Conservation (phyloP, 192 early-diverging fungal genomes). For the Coemansia sp. region DNA sequence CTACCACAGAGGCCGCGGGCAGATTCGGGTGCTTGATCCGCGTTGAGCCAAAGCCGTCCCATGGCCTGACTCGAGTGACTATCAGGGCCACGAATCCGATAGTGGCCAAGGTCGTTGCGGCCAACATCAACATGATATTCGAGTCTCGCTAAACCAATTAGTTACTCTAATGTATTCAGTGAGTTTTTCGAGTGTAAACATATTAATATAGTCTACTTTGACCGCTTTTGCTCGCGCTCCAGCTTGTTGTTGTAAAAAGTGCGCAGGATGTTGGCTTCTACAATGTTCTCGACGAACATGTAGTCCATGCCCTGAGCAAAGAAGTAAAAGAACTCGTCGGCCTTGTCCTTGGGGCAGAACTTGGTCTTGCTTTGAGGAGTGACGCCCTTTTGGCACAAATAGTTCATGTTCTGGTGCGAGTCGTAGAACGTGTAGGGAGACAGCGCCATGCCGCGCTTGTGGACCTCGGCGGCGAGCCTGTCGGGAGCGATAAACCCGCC, state of each 20-base stretch:
- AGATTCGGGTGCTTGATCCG: constrained; percentile 89
- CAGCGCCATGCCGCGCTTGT: constrained; percentile 26
- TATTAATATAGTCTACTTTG: neutral
- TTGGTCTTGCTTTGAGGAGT: neutral
- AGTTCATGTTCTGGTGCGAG: constrained; percentile 35
- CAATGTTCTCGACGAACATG: constrained; percentile 49
- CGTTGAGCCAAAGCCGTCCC: constrained; percentile 79
- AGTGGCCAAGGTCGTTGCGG: constrained; percentile 55
- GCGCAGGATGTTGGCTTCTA: constrained; percentile 23
- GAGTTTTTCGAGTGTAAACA: too few relatives aligned
- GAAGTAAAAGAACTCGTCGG: constrained; percentile 40
- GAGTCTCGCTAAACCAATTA: constrained; percentile 17
- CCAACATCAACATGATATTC: constrained; percentile 41
- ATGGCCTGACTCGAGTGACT: constrained; percentile 86
- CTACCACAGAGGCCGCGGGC: constrained; percentile 65
- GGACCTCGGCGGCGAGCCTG: constrained; percentile 17
- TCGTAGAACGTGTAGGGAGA: constrained; percentile 51
- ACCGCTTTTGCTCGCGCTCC: neutral
- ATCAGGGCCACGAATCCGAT: constrained; percentile 81
- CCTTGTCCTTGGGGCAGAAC: constrained; percentile 18
- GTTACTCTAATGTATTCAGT: too few relatives aligned
- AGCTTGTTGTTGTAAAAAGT: constrained; percentile 9
- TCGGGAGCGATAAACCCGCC: constrained; percentile 38
- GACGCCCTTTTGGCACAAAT: constrained; percentile 22
- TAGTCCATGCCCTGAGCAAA: constrained; percentile 40